These are phyloP conservation scores for Hypholoma fasciculare DNA, from an alignment of 768 basidiomycete species.

Conservation along the genomic window DNA sequence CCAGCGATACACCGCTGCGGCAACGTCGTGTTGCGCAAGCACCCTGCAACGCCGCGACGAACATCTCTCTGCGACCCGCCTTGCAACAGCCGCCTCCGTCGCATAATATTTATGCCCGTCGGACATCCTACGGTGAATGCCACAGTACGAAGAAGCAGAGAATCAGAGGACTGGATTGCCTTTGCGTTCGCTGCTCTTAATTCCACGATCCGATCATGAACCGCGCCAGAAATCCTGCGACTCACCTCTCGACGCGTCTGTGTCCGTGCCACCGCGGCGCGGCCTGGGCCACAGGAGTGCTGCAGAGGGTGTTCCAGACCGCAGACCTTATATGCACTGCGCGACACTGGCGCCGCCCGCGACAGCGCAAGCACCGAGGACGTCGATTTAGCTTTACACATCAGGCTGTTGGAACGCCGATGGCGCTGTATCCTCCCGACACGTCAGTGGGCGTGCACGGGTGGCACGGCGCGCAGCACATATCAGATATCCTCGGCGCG, in stretches of 20 bases:
- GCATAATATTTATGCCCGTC: not conserved
- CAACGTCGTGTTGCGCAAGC: not conserved
- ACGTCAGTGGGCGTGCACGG: slow-evolving; percentile 1
- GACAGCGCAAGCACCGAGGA: not conserved
- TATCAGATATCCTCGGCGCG: not conserved
- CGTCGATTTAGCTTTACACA: not conserved
- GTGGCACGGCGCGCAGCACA: not conserved
- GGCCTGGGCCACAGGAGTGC: no score
- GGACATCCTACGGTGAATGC: not conserved
- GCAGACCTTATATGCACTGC: no score
- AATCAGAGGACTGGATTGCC: not conserved
- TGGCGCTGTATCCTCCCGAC: slow-evolving; percentile 2
- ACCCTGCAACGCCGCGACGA: not conserved
- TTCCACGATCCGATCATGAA: not conserved
- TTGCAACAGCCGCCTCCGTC: not conserved
- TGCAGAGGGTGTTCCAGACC: no score
- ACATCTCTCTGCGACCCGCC: not conserved
- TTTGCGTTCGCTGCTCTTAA: not conserved
- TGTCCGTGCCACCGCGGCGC: no score
- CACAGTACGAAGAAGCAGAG: not conserved
- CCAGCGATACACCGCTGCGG: not conserved
- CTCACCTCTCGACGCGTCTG: not conserved
- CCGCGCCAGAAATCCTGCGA: not conserved
- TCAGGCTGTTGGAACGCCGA: not conserved
- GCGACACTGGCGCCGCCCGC: no score